Percentiles rank a stretch among this genome's conserved stretches.
Evolutionary conservation across 1,139 yeast genomes (phyloP).

Genomic region (Kodamaea arcana): DNA sequence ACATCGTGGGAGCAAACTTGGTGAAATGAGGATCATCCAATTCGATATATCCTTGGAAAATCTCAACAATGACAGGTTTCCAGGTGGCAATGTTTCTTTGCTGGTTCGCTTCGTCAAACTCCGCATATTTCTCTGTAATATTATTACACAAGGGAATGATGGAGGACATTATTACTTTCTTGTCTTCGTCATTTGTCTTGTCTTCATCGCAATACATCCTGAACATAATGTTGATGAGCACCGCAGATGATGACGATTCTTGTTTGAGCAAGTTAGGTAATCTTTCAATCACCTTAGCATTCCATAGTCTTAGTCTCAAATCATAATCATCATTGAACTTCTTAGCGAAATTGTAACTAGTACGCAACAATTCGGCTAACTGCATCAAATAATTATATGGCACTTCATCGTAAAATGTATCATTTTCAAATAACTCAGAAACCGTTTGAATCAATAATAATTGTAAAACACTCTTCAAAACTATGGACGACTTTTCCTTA

Average conservation of each 20-base stretch:
- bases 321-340: conserved; percentile 87
- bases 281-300: conserved; percentile 88
- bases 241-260: conserved; percentile 88
- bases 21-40: conserved; percentile 74
- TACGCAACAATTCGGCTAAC: conserved; percentile 56
- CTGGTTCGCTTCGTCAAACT: conserved; percentile 70
- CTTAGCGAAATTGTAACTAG: conserved; percentile 78
- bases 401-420: conserved; percentile 60
- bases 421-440: conserved; percentile 73
- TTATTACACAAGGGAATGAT: conserved; percentile 70
- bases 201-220: conserved; percentile 72
- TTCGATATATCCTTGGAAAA: conserved; percentile 75
- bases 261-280: conserved; percentile 88
- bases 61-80: conserved; percentile 89
- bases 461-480: conserved; percentile 89
- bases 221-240: conserved; percentile 76
- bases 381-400: conserved; percentile 62
- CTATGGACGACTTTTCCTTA: conserved; percentile 71
- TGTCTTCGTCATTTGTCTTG: conserved; percentile 32
- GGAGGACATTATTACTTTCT: conserved; percentile 43
- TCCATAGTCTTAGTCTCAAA: conserved; percentile 79
- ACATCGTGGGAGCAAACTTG: conserved; percentile 60
- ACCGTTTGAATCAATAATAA: conserved; percentile 82
- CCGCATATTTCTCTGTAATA: conserved; percentile 65
- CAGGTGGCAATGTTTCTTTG: conserved; percentile 79